A percentile compares a stretch with the other conserved stretches of the same genome.
phyloP scores from a whole-genome alignment of 164 flowering plant genomes.

The grape (Vitis vinifera) region ASM3070453v1 NC_081811.1:1450501-1451000 shows the following conservation, averaged over 20 bases:
- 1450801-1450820: slow-evolving; percentile 13
- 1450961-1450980: too few species aligned
- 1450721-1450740: too few species aligned
- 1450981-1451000: too few species aligned
- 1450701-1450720: neutral
- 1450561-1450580: neutral
- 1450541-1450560: neutral
- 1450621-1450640: neutral
- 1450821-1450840: slow-evolving; percentile 4
- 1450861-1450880: too few species aligned
- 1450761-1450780: neutral
- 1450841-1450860: neutral
- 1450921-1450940: too few species aligned
- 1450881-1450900: too few species aligned
- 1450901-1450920: too few species aligned
- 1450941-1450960: too few species aligned
- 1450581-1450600: neutral
- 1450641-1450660: too few species aligned
- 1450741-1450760: too few species aligned
- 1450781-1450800: neutral
- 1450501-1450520: neutral
- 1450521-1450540: neutral
- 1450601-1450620: neutral
- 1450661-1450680: neutral
- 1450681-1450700: neutral